Percentiles rank a stretch among this genome's conserved stretches.
These are phyloP conservation scores for Volvox africanus DNA, from an alignment of 139 green algal species.

Conservation along the genomic window DNA sequence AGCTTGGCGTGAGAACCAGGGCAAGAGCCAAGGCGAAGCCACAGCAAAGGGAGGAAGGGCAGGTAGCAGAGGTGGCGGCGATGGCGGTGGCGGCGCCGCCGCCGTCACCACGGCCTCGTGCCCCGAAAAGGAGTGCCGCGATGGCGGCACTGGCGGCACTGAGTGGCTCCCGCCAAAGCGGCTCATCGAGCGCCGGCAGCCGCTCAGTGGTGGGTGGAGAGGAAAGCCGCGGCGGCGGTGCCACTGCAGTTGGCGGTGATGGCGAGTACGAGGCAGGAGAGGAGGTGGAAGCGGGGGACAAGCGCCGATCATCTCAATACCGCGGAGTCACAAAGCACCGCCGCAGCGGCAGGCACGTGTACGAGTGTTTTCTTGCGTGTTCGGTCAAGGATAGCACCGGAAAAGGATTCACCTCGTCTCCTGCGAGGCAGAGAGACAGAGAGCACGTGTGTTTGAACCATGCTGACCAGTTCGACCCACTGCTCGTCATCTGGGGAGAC, in stretches of 20 bases:
- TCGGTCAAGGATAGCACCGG: too few species aligned
- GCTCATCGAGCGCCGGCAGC: not conserved
- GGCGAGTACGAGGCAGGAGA: not conserved
- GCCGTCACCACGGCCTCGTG: not conserved
- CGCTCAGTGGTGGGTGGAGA: not conserved
- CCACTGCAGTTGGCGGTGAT: not conserved
- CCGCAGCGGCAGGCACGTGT: slow-evolving; percentile 69
- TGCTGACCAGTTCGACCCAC: not conserved
- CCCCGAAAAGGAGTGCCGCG: not conserved
- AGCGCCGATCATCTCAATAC: slow-evolving; percentile 66
- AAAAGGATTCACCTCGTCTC: too few species aligned
- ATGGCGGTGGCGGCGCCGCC: too few species aligned
- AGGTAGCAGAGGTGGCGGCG: not conserved
- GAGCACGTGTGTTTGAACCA: not conserved
- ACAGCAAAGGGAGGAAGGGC: not conserved
- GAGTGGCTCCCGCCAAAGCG: not conserved
- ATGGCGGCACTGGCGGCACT: not conserved
- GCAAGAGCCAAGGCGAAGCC: not conserved
- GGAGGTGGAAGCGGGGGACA: slow-evolving; percentile 3
- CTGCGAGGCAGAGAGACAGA: too few species aligned
- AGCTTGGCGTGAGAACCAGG: not conserved
- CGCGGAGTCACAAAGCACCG: slow-evolving; percentile 86
- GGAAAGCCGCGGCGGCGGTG: not conserved
- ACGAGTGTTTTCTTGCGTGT: too few species aligned
- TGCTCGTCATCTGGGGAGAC: not conserved